A percentile compares a stretch with the other conserved stretches of the same genome.
These are phyloP conservation scores for Lyophyllum atratum DNA, from an alignment of 768 basidiomycete genomes.

Conservation along the genomic window DNA sequence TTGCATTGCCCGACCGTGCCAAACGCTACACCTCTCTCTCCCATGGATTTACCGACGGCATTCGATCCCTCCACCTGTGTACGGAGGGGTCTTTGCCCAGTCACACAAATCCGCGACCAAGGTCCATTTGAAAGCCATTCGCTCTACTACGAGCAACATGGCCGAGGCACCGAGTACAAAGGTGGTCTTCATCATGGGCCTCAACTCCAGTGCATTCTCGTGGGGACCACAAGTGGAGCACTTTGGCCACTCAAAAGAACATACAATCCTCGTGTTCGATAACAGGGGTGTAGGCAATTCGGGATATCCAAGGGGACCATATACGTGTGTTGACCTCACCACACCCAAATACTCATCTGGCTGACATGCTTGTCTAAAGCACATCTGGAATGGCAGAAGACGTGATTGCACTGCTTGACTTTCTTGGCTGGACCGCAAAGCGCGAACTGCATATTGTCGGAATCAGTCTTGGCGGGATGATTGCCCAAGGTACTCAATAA, in stretches of 20 bases:
- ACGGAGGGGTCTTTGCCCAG: conserved; percentile 76
- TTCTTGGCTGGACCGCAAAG: conserved; percentile 67
- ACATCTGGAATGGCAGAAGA: conserved; percentile 83
- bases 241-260: conserved; percentile 56
- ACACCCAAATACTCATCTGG: no score
- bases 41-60: conserved; percentile 38
- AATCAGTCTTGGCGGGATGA: conserved; percentile 82
- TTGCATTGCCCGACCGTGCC: background rate
- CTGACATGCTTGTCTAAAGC: conserved; percentile 34
- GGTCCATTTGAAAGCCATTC: conserved; percentile 65
- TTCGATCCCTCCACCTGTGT: conserved; percentile 65
- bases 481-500: conserved; percentile 59
- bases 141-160: conserved; percentile 81
- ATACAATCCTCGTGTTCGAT: conserved; percentile 75
- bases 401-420: conserved; percentile 62
- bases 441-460: conserved; percentile 73
- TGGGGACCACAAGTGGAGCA: conserved; percentile 68
- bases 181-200: conserved; percentile 77
- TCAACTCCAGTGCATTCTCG: conserved; percentile 64
- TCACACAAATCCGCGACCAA: conserved; percentile 52
- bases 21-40: background rate
- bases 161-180: conserved; percentile 58
- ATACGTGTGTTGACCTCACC: conserved; percentile 58
- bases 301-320: conserved; percentile 69
- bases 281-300: conserved; percentile 85